These are phyloP conservation scores for Cinnamomum chago DNA, from an alignment of 164 flowering plant species.

Conservation along the genomic window DNA sequence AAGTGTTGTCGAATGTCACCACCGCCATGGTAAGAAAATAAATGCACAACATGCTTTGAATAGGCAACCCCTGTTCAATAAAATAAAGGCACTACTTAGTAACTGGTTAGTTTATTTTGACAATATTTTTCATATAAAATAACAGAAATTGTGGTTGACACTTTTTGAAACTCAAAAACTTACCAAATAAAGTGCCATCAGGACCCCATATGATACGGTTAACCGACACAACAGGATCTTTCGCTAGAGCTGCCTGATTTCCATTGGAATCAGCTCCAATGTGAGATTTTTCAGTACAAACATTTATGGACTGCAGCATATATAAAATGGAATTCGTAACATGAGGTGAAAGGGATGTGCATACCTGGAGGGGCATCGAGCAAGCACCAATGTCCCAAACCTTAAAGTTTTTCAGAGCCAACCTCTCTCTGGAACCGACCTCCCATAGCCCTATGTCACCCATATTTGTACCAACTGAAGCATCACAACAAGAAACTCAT, in stretches of 20 bases:
- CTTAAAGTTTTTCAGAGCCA: slow-evolving; percentile 59
- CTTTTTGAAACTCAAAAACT: slow-evolving; percentile 10
- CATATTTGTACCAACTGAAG: slow-evolving; percentile 73
- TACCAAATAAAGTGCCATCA: slow-evolving; percentile 85
- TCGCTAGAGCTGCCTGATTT: slow-evolving; percentile 49
- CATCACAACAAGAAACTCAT: slow-evolving; percentile 12
- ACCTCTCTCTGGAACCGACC: slow-evolving; percentile 55
- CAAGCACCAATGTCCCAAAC: slow-evolving; percentile 72
- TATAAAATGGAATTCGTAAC: not conserved
- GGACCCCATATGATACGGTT: slow-evolving; percentile 85
- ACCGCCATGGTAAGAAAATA: slow-evolving; percentile 65
- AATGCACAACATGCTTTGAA: slow-evolving; percentile 75
- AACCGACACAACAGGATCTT: slow-evolving; percentile 65
- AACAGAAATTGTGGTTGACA: not conserved
- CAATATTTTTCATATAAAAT: not conserved
- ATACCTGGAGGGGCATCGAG: slow-evolving; percentile 65
- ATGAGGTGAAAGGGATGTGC: not conserved
- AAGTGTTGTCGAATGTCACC: slow-evolving; percentile 63
- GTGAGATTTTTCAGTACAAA: not conserved
- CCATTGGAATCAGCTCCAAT: not conserved
- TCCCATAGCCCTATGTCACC: slow-evolving; percentile 87
- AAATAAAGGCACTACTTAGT: not conserved
- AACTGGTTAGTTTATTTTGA: not conserved
- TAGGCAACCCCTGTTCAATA: slow-evolving; percentile 70
- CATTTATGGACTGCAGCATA: not conserved